phyloP scores from a whole-genome alignment of 768 basidiomycete species.

The Trametes cubensis region DNA sequence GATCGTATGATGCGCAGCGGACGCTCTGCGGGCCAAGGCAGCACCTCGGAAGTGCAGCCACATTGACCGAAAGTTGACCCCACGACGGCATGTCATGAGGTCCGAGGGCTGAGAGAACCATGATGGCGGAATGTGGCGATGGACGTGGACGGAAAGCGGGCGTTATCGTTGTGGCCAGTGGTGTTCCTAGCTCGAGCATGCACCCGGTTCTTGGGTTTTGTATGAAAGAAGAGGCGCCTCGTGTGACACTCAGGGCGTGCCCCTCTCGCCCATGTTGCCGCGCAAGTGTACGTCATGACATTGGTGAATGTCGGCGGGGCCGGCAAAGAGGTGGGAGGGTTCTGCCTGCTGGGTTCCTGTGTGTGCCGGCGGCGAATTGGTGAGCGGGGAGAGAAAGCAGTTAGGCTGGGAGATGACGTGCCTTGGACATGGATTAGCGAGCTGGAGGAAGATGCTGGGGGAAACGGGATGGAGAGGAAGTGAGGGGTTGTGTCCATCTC shows the following conservation, averaged over 20 bases:
- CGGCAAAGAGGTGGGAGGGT: no score
- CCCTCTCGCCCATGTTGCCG: not conserved
- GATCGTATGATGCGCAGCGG: no score
- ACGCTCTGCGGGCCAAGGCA: no score
- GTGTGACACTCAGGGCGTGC: slow-evolving; percentile 13
- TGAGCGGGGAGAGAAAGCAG: not conserved
- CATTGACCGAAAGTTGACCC: not conserved
- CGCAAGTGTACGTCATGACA: not conserved
- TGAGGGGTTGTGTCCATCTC: slow-evolving; percentile 12
- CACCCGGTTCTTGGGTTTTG: slow-evolving; percentile 11
- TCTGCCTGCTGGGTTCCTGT: no score
- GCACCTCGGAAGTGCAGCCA: no score
- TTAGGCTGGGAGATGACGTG: not conserved
- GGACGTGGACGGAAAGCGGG: slow-evolving; percentile 6
- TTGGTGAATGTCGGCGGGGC: not conserved
- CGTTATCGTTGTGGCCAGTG: slow-evolving; percentile 6
- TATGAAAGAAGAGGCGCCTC: slow-evolving; percentile 22
- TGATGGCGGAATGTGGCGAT: not conserved
- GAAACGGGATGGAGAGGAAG: not conserved
- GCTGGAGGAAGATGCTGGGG: not conserved
- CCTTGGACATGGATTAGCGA: not conserved
- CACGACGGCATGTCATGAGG: slow-evolving; percentile 13
- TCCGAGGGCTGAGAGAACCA: slow-evolving; percentile 10
- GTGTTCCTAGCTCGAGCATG: slow-evolving; percentile 12
- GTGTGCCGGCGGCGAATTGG: no score